These are phyloP conservation scores for Tricholoma saponaceum DNA, from an alignment of 768 basidiomycete species.

Conservation along the genomic window DNA sequence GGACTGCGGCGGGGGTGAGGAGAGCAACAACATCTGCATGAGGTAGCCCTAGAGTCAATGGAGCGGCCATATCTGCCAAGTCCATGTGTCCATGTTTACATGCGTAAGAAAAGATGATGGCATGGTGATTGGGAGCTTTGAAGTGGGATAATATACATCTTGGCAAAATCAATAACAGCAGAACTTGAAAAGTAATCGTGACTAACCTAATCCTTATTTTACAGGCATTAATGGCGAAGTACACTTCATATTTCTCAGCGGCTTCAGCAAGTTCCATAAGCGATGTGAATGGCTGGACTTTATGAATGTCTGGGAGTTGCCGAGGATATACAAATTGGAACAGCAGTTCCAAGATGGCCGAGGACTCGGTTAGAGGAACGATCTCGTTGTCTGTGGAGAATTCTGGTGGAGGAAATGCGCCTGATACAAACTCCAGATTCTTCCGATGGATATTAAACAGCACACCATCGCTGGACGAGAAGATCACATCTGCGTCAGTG, in stretches of 20 bases:
- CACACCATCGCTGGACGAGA: slow-evolving; percentile 21
- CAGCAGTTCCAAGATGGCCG: slow-evolving; percentile 20
- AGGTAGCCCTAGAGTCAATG: too few species aligned
- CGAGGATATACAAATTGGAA: slow-evolving; percentile 27
- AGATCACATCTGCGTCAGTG: slow-evolving; percentile 17
- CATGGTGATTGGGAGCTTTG: too few species aligned
- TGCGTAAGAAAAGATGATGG: neutral
- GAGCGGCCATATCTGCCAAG: too few species aligned
- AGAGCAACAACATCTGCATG: too few species aligned
- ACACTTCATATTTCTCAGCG: slow-evolving; percentile 29
- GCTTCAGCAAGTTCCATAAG: slow-evolving; percentile 23
- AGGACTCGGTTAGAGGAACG: slow-evolving; percentile 18
- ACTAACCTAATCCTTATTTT: slow-evolving; percentile 20
- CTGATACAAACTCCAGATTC: slow-evolving; percentile 18
- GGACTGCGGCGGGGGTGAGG: too few species aligned
- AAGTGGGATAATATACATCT: too few species aligned
- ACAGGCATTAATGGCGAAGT: slow-evolving; percentile 20
- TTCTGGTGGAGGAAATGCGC: slow-evolving; percentile 21
- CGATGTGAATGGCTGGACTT: slow-evolving; percentile 9
- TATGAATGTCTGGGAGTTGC: slow-evolving; percentile 19
- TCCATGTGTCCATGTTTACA: neutral
- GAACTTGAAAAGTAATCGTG: too few species aligned
- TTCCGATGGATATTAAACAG: slow-evolving; percentile 20
- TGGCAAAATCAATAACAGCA: too few species aligned
- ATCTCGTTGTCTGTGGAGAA: slow-evolving; percentile 16